These are phyloP conservation scores for Colletotrichum incanum DNA, from an alignment of 2,329 filamentous ascomycete genomes.

Conservation along the genomic window DNA sequence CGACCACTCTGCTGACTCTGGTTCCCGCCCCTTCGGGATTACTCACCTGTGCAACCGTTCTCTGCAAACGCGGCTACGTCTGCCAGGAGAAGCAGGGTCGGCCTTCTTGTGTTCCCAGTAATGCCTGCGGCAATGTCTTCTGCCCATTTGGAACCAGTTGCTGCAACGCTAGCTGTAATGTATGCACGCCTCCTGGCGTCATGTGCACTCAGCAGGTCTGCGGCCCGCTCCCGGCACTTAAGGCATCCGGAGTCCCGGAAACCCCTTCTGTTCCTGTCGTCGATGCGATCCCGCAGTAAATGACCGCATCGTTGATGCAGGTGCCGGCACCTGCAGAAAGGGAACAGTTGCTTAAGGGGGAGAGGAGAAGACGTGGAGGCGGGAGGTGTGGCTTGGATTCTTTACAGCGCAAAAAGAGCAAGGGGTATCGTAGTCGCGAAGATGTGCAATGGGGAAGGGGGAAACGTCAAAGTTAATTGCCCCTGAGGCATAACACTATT, in stretches of 20 bases:
- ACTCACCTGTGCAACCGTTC: not conserved
- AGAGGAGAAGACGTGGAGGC: no score
- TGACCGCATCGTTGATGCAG: not conserved
- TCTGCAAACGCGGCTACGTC: not conserved
- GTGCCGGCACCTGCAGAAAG: not conserved
- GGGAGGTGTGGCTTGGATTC: not conserved
- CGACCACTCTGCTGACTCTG: not conserved
- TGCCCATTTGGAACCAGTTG: not conserved
- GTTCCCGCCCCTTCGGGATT: not conserved
- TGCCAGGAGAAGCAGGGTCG: not conserved
- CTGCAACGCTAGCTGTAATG: not conserved
- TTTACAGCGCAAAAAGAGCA: not conserved
- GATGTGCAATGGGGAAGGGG: constrained; percentile 3
- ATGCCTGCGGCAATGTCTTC: not conserved
- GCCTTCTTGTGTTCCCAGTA: not conserved
- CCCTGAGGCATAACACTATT: constrained; percentile 33
- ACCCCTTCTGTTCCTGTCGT: not conserved
- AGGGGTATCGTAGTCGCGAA: not conserved
- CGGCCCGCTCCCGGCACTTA: not conserved
- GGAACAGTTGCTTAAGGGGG: no score
- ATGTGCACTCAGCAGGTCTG: not conserved
- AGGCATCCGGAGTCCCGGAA: no score
- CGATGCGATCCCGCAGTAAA: not conserved
- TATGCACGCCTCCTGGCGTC: not conserved
- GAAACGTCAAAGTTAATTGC: constrained; percentile 1